Conservation (phyloP, 2,329 filamentous ascomycete species). For the Malbranchea zuffiana region DNA sequence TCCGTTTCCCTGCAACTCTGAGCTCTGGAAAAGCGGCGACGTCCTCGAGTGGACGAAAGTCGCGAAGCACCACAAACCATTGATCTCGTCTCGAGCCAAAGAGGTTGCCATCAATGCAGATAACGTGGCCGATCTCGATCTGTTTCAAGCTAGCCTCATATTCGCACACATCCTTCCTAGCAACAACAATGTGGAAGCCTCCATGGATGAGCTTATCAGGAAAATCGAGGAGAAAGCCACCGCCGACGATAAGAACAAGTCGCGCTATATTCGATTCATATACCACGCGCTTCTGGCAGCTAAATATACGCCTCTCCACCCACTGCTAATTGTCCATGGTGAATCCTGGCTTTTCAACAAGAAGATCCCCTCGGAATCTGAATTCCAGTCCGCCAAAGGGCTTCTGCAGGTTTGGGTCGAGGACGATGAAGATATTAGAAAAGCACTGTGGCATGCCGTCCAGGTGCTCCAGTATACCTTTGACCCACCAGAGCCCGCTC, state of each 20-base stretch:
- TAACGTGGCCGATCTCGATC: constrained; percentile 10
- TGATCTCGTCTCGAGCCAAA: constrained; percentile 15
- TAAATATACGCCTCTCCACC: constrained; percentile 22
- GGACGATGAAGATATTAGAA: constrained; percentile 19
- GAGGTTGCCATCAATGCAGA: constrained; percentile 10
- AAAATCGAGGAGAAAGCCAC: constrained; percentile 6
- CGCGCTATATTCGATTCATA: constrained; percentile 19
- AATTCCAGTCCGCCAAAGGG: constrained; percentile 23
- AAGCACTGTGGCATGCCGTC: constrained; percentile 26
- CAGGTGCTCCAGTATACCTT: constrained; percentile 17
- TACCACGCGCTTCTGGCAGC: constrained; percentile 24
- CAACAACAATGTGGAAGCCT: constrained; percentile 10
- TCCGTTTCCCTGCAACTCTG: constrained; percentile 24
- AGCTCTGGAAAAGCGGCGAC: constrained; percentile 24
- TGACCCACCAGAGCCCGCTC: neutral
- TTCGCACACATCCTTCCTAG: constrained; percentile 16
- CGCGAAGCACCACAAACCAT: constrained; percentile 14
- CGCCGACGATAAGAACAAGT: constrained; percentile 1
- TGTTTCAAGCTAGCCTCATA: constrained; percentile 19
- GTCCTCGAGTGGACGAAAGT: constrained; percentile 21
- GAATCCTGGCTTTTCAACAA: constrained; percentile 29
- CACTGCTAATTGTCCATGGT: constrained; percentile 26
- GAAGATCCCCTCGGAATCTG: constrained; percentile 24
- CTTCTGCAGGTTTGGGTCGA: constrained; percentile 23
- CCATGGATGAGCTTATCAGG: constrained; percentile 12